Percentiles rank a stretch among this genome's conserved stretches.
These are phyloP conservation scores for Cicer chorassanicum DNA, from an alignment of 306 rosid genomes.

Conservation along the genomic window DNA sequence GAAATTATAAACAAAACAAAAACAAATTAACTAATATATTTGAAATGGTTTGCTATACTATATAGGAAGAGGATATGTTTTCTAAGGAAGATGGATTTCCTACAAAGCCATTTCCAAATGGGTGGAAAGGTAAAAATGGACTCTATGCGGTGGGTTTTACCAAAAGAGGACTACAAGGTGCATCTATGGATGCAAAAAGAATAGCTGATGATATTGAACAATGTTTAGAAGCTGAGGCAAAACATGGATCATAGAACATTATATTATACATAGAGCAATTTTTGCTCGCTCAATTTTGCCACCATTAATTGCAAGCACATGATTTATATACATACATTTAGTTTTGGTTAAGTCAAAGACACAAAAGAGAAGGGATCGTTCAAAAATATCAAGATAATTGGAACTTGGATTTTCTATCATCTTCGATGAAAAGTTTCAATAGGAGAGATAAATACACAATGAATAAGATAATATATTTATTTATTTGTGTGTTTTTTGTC, in stretches of 20 bases:
- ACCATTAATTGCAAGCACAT: conserved; percentile 34
- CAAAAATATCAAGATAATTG: background rate
- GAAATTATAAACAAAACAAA: too few relatives aligned
- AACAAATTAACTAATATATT: conserved; percentile 12
- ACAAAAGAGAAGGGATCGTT: background rate
- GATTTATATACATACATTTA: background rate
- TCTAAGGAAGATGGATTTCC: conserved; percentile 83
- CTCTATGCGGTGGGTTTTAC: conserved; percentile 95
- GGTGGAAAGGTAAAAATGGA: conserved; percentile 91
- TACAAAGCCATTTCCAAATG: conserved; percentile 74
- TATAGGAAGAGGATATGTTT: conserved; percentile 87
- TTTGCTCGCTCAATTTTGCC: conserved; percentile 51
- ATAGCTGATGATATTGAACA: conserved; percentile 80
- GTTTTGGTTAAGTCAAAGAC: conserved; percentile 23
- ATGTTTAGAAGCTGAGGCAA: conserved; percentile 63
- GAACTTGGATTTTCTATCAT: too few relatives aligned
- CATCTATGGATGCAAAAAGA: conserved; percentile 78
- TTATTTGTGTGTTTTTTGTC: too few relatives aligned
- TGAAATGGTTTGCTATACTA: conserved; percentile 1
- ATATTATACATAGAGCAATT: conserved; percentile 9
- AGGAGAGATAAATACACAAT: too few relatives aligned
- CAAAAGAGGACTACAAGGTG: conserved; percentile 85
- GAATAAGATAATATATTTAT: too few relatives aligned
- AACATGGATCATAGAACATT: conserved; percentile 25
- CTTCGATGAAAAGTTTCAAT: too few relatives aligned